These are phyloP conservation scores for Podaxis sp. DNA, from an alignment of 768 basidiomycete species.

Conservation along the genomic window DNA sequence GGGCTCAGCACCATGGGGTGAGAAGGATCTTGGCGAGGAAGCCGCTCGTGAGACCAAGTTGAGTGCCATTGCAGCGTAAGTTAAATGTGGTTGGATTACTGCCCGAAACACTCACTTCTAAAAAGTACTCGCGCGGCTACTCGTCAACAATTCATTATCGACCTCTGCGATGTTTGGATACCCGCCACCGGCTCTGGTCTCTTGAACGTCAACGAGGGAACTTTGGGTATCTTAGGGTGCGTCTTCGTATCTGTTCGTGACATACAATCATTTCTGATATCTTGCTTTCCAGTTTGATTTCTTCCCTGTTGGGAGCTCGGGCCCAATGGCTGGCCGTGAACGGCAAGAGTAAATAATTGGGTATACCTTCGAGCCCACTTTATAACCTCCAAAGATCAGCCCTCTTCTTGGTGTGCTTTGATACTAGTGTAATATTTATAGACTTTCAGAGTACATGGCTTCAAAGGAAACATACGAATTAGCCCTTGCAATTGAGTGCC, in stretches of 20 bases:
- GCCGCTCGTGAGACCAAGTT: slow-evolving; percentile 65
- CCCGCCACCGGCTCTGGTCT: slow-evolving; percentile 82
- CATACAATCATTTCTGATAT: not conserved
- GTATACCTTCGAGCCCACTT: not conserved
- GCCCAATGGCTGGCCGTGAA: slow-evolving; percentile 64
- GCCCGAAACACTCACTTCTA: slow-evolving; percentile 12
- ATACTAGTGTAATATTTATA: slow-evolving; percentile 1
- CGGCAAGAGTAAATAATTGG: slow-evolving; percentile 33
- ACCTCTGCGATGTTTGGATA: slow-evolving; percentile 85
- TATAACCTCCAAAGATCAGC: not conserved
- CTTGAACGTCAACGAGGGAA: slow-evolving; percentile 78
- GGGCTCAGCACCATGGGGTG: slow-evolving; percentile 44
- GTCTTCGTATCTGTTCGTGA: slow-evolving; percentile 17
- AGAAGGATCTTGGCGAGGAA: slow-evolving; percentile 69
- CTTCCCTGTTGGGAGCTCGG: slow-evolving; percentile 68
- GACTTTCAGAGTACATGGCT: slow-evolving; percentile 2
- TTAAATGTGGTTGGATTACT: slow-evolving; percentile 12
- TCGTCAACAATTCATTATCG: slow-evolving; percentile 80
- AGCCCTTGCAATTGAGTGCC: not conserved
- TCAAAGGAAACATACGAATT: slow-evolving; percentile 11
- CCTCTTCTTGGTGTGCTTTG: not conserved
- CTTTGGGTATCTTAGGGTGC: slow-evolving; percentile 84
- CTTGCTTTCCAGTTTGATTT: slow-evolving; percentile 52
- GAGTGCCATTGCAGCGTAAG: slow-evolving; percentile 55
- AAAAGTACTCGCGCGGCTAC: slow-evolving; percentile 61